Percentiles rank a stretch among this genome's conserved stretches.
Conservation (phyloP, 2,329 filamentous ascomycete genomes). For the Diaporthe amygdali region DNA sequence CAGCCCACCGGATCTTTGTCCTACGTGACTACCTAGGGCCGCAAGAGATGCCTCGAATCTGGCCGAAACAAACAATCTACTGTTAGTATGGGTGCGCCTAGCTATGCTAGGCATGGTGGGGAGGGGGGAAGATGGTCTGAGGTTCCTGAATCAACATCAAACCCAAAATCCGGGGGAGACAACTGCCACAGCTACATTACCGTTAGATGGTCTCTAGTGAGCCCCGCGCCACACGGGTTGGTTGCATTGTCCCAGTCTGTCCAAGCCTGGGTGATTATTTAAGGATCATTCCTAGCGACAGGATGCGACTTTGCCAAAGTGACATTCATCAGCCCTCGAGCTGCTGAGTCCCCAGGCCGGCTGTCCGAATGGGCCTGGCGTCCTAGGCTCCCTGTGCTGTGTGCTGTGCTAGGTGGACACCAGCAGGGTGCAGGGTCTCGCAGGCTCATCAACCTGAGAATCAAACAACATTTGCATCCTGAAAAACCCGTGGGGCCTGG, state of each 20-base stretch:
- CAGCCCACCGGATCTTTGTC: neutral
- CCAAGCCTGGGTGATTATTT: constrained; percentile 5
- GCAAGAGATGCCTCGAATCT: constrained; percentile 3
- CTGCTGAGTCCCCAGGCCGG: neutral
- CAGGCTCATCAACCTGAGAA: constrained; percentile 15
- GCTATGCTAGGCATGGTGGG: constrained; percentile 5
- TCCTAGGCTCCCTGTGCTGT: neutral
- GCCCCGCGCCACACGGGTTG: constrained; percentile 9
- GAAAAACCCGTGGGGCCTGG: constrained; percentile 11
- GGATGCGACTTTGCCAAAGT: neutral
- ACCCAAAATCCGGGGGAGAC: constrained; percentile 15
- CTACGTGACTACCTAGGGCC: neutral
- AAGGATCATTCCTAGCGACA: neutral
- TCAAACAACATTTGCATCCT: constrained; percentile 4
- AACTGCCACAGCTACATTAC: constrained; percentile 13
- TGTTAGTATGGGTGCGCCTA: constrained; percentile 4
- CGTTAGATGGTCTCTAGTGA: neutral
- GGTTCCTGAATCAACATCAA: constrained; percentile 2
- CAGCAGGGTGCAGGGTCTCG: constrained; percentile 14
- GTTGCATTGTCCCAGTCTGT: neutral
- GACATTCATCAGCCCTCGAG: neutral
- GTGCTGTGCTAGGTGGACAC: constrained; percentile 1
- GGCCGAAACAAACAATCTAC: constrained; percentile 10
- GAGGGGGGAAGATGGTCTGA: neutral
- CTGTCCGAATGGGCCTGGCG: neutral